A percentile compares a stretch with the other conserved stretches of the same genome.
Conservation (phyloP, 176 grass and related monocot species). For the Avena eriantha region DNA sequence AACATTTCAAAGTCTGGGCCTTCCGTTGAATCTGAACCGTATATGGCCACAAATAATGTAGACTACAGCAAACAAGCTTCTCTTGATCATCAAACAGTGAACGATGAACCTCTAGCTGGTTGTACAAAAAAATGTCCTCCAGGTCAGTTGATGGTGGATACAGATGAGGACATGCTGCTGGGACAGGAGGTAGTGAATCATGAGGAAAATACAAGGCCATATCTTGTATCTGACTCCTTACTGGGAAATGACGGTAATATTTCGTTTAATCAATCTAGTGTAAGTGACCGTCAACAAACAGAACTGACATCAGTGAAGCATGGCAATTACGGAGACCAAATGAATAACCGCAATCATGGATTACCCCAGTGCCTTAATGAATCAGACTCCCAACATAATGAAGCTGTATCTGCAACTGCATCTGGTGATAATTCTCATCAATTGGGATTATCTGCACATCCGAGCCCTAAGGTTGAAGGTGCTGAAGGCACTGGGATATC, state of each 20-base stretch:
- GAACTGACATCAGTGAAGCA: constrained; percentile 25
- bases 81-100: constrained; percentile 45
- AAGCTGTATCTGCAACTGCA: constrained; percentile 35
- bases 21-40: constrained; percentile 17
- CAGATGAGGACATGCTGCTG: constrained; percentile 45
- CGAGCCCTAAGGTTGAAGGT: constrained; percentile 47
- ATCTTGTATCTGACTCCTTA: constrained; percentile 21
- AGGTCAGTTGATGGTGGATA: constrained; percentile 32
- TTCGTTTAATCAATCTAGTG: constrained; percentile 26
- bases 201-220: constrained; percentile 24
- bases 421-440: constrained; percentile 51
- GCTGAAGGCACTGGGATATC: constrained; percentile 72
- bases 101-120: constrained; percentile 33
- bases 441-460: constrained; percentile 35
- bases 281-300: constrained; percentile 33
- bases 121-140: background rate
- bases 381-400: constrained; percentile 15
- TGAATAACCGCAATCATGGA: constrained; percentile 26
- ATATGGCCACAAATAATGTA: constrained; percentile 24
- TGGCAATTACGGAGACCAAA: constrained; percentile 39
- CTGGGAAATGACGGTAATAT: constrained; percentile 30
- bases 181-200: constrained; percentile 36
- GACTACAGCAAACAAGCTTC: constrained; percentile 33
- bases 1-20: constrained; percentile 29
- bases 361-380: constrained; percentile 19